A percentile compares a stretch with the other conserved stretches of the same genome.
These are phyloP conservation scores for Alternaria metachromatica DNA, from an alignment of 2,329 filamentous ascomycete genomes.

Conservation along the genomic window DNA sequence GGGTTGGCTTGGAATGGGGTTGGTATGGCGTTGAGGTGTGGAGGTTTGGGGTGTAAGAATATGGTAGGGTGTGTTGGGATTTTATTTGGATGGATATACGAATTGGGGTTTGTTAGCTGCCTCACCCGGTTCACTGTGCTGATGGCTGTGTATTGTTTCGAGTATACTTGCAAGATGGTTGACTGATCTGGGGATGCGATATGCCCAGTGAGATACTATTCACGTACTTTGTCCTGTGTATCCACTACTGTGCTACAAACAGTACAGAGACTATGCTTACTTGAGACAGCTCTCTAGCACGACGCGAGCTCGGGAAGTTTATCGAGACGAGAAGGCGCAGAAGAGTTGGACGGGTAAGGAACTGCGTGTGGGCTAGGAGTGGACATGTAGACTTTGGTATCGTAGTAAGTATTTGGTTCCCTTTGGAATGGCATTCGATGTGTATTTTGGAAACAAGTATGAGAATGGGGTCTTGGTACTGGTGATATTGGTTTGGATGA, in stretches of 20 bases:
- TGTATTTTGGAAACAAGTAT: background rate
- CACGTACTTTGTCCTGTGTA: background rate
- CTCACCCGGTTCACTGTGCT: background rate
- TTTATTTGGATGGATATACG: background rate
- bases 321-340: background rate
- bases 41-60: background rate
- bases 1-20: background rate
- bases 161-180: accelerated
- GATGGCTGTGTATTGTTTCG: background rate
- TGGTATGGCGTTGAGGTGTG: background rate
- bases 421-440: background rate
- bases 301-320: background rate
- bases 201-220: background rate
- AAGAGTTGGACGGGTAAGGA: background rate
- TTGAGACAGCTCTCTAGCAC: background rate
- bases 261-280: background rate
- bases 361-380: background rate
- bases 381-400: background rate
- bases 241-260: background rate
- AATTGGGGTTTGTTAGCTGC: background rate
- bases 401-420: background rate
- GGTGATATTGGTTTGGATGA: background rate
- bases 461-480: background rate
- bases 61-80: background rate
- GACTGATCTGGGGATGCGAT: background rate